These are phyloP conservation scores for Simplicillium aogashimaense DNA, from an alignment of 2,329 filamentous ascomycete genomes.

Conservation along the genomic window DNA sequence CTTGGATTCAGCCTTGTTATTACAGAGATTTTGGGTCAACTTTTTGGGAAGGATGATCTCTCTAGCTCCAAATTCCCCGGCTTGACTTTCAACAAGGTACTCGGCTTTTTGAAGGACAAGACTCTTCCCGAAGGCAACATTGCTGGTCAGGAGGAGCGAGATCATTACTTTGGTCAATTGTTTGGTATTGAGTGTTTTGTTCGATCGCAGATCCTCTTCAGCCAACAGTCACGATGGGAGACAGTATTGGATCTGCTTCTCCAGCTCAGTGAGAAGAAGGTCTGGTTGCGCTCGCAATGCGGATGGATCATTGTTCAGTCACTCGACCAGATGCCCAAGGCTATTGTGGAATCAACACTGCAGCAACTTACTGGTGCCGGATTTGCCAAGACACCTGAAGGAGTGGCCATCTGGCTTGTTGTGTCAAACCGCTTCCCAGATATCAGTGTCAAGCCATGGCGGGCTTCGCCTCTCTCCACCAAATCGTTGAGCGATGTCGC, in stretches of 20 bases:
- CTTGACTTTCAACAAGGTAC: slow-evolving; percentile 44
- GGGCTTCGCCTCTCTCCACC: slow-evolving; percentile 56
- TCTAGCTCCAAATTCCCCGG: slow-evolving; percentile 37
- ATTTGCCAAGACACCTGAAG: slow-evolving; percentile 73
- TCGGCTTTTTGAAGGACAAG: slow-evolving; percentile 44
- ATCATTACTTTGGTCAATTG: slow-evolving; percentile 74
- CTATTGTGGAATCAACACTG: slow-evolving; percentile 52
- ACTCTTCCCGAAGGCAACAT: slow-evolving; percentile 43
- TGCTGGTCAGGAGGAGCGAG: slow-evolving; percentile 67
- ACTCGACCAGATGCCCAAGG: slow-evolving; percentile 49
- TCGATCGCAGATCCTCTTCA: slow-evolving; percentile 63
- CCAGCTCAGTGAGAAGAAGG: slow-evolving; percentile 67
- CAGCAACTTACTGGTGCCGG: slow-evolving; percentile 52
- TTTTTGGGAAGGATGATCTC: slow-evolving; percentile 46
- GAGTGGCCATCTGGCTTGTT: slow-evolving; percentile 78
- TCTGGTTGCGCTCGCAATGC: slow-evolving; percentile 84
- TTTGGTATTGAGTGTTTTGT: slow-evolving; percentile 85
- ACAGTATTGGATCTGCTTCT: slow-evolving; percentile 64
- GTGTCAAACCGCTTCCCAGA: slow-evolving; percentile 54
- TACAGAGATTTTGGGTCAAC: slow-evolving; percentile 66
- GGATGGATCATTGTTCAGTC: slow-evolving; percentile 72
- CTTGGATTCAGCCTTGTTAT: slow-evolving; percentile 84
- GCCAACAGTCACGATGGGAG: slow-evolving; percentile 49
- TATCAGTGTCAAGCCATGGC: slow-evolving; percentile 62
- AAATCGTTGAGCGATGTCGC: slow-evolving; percentile 61